Evolutionary conservation across 768 basidiomycete genomes (phyloP).

Genomic region (Russula abietina): DNA sequence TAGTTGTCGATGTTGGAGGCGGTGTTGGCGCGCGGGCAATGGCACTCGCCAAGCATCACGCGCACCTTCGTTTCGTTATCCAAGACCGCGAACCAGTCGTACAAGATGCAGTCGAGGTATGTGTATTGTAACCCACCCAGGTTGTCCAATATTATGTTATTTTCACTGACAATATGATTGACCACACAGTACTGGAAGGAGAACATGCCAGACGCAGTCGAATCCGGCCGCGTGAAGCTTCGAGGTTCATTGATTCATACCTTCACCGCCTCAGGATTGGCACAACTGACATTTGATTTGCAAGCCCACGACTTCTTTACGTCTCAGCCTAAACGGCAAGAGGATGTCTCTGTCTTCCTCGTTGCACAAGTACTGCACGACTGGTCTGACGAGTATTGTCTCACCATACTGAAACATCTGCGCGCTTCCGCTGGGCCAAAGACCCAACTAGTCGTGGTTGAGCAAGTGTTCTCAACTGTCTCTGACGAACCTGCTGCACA

Average conservation of each 20-base stretch:
- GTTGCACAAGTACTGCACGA: constrained; percentile 32
- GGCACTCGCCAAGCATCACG: neutral
- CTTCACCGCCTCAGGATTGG: neutral
- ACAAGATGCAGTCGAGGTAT: too few species aligned
- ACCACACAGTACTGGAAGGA: too few species aligned
- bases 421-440: constrained; percentile 26
- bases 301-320: constrained; percentile 28
- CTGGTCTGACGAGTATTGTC: constrained; percentile 33
- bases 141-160: neutral
- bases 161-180: neutral
- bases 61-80: constrained; percentile 12
- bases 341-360: constrained; percentile 30
- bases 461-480: constrained; percentile 26
- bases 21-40: constrained; percentile 11
- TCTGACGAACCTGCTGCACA: constrained; percentile 23
- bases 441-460: constrained; percentile 29
- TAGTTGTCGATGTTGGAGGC: constrained; percentile 17
- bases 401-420: constrained; percentile 28
- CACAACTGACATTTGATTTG: neutral
- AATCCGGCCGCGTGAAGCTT: constrained; percentile 10
- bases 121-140: neutral
- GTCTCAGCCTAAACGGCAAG: constrained; percentile 27
- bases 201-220: too few species aligned
- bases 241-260: constrained; percentile 22
- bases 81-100: too few species aligned